Conservation (phyloP, 2,329 filamentous ascomycete species). For the Colletotrichum viniferum region DNA sequence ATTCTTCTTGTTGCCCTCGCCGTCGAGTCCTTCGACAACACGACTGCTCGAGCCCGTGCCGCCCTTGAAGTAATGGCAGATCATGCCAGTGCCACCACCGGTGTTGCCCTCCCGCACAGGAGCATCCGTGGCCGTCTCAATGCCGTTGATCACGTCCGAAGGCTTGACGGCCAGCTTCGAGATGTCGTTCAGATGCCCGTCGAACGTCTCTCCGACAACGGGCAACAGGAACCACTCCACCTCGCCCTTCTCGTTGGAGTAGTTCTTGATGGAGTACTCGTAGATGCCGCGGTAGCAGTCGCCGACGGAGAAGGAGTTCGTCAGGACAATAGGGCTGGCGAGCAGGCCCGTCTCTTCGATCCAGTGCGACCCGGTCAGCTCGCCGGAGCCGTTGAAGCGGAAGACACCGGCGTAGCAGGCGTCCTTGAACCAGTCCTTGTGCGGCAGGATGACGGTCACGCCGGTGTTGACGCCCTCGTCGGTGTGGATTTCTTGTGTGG, state of each 20-base stretch:
- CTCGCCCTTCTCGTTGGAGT: slow-evolving; percentile 43
- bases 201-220: slow-evolving; percentile 67
- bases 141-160: slow-evolving; percentile 57
- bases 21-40: slow-evolving; percentile 51
- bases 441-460: slow-evolving; percentile 53
- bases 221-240: slow-evolving; percentile 61
- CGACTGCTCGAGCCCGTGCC: slow-evolving; percentile 68
- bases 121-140: slow-evolving; percentile 53
- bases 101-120: slow-evolving; percentile 65
- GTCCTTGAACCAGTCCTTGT: slow-evolving; percentile 46
- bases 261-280: slow-evolving; percentile 55
- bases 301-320: slow-evolving; percentile 62
- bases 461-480: slow-evolving; percentile 49
- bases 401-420: slow-evolving; percentile 57
- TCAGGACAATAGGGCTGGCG: slow-evolving; percentile 64
- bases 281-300: slow-evolving; percentile 63
- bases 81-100: slow-evolving; percentile 72
- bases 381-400: slow-evolving; percentile 68
- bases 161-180: slow-evolving; percentile 58
- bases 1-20: slow-evolving; percentile 30
- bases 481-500: slow-evolving; percentile 47
- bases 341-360: slow-evolving; percentile 66
- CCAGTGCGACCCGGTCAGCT: slow-evolving; percentile 66
- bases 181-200: slow-evolving; percentile 65
- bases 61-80: slow-evolving; percentile 69